Conservation (phyloP, 352 stramenopile species). For the Phytophthora sp. region DNA sequence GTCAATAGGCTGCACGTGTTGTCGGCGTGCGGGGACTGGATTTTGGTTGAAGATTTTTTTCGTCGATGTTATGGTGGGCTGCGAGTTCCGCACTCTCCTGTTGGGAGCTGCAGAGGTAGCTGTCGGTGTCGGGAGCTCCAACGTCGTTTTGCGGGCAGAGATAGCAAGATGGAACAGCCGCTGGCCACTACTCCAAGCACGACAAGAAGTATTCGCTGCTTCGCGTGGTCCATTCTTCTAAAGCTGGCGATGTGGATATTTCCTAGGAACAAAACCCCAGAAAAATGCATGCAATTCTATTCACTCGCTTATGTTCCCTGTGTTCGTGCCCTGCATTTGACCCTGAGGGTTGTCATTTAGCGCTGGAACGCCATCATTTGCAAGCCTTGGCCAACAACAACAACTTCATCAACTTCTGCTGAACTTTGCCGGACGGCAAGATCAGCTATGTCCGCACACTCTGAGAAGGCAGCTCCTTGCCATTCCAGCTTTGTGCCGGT, state of each 20-base stretch:
- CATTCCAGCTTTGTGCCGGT: slow-evolving; percentile 41
- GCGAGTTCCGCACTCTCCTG: slow-evolving; percentile 1
- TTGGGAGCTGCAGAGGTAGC: slow-evolving; percentile 6
- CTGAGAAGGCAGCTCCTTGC: slow-evolving; percentile 67
- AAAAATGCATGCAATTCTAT: slow-evolving; percentile 50
- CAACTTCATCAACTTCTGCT: slow-evolving; percentile 32
- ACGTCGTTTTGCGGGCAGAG: neutral
- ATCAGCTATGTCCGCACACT: slow-evolving; percentile 84
- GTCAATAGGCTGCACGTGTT: slow-evolving; percentile 54
- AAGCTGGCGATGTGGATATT: slow-evolving; percentile 46
- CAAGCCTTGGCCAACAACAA: slow-evolving; percentile 82
- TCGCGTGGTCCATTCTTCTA: slow-evolving; percentile 35
- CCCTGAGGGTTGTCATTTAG: neutral
- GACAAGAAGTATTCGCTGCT: slow-evolving; percentile 40
- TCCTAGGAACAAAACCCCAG: slow-evolving; percentile 33
- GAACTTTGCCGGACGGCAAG: slow-evolving; percentile 40
- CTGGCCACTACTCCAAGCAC: slow-evolving; percentile 3
- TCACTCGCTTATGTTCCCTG: slow-evolving; percentile 12
- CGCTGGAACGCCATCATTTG: slow-evolving; percentile 62
- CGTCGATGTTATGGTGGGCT: slow-evolving; percentile 22
- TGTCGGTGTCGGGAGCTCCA: slow-evolving; percentile 2
- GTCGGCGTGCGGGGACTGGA: slow-evolving; percentile 26
- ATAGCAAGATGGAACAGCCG: slow-evolving; percentile 7
- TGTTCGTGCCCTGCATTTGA: neutral
- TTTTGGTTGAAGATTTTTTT: slow-evolving; percentile 45